phyloP scores from a whole-genome alignment of 345 rosid genomes.

The Aquilaria sinensis region DNA sequence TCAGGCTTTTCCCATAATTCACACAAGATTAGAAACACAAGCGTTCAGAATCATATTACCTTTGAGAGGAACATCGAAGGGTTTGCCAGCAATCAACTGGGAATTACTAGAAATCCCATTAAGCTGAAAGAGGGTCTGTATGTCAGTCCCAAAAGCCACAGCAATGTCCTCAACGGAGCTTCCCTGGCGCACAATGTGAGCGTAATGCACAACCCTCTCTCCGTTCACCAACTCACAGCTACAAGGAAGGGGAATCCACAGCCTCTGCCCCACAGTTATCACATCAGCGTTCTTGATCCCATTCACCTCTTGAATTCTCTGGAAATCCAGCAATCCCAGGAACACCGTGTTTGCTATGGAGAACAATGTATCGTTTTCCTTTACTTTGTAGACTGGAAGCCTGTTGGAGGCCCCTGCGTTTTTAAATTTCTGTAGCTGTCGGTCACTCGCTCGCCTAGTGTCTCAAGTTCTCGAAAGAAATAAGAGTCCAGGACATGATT shows the following conservation, averaged over 20 bases:
- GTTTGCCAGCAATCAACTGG: slow-evolving; percentile 26
- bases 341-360: slow-evolving; percentile 34
- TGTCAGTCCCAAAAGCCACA: slow-evolving; percentile 30
- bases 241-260: slow-evolving; percentile 63
- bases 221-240: slow-evolving; percentile 53
- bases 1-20: no score
- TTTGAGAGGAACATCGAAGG: slow-evolving; percentile 56
- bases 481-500: no score
- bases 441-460: no score
- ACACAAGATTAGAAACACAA: no score
- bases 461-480: no score
- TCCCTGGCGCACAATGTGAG: slow-evolving; percentile 39
- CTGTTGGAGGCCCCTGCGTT: slow-evolving; percentile 20
- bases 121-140: slow-evolving; percentile 22
- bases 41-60: slow-evolving; percentile 17
- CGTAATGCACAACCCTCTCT: slow-evolving; percentile 43
- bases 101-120: slow-evolving; percentile 33
- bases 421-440: background rate
- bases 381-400: slow-evolving; percentile 40
- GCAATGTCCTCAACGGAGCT: slow-evolving; percentile 44
- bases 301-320: slow-evolving; percentile 32
- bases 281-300: slow-evolving; percentile 9
- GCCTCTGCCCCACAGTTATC: slow-evolving; percentile 27
- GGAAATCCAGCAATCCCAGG: slow-evolving; percentile 17
- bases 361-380: slow-evolving; percentile 27